Base-by-base conservation (phyloP, 768 basidiomycete genomes). In the Kwoniella dendrophila region DNA sequence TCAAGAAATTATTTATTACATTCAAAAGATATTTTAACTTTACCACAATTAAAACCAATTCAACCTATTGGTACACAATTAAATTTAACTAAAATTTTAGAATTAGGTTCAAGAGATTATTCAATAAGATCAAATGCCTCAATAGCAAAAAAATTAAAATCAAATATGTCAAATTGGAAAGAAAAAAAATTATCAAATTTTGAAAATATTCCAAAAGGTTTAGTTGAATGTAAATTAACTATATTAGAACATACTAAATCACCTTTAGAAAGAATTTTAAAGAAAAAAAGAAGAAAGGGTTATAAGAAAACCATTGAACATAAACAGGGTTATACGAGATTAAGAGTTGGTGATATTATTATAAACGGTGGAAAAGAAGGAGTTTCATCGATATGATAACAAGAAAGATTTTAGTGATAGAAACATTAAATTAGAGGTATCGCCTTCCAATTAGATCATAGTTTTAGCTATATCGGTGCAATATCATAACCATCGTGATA, bases 161-260 rank as follows among this genome's bases (percentile, higher is more conserved):
- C 62, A 36, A 22, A 32, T 14, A 56, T 73, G 32, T n/a, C n/a
- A n/a, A 32, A 65, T 32, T 66, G 59, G 51, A 56, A 65, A 32
- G 50, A 56, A 32, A 57, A 55, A 49, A 55, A 40, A 30, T 18
- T 53, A 65, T 24, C 10, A 30, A 57, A 12, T 57, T 65, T 64
- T 87, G 90, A 45, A 85, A 86, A 70, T 88, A 84, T 96, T 36
- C 85, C 90, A 0, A 73, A 84, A 4, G 81, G 83, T 57, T 82
- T 84, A 38, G 86, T 96, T 67, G 83, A 83, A 63, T 88, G 94
- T 40, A 83, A 88, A 67, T 88, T 93, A 18, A 96, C 91, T 22
- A 92, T 99, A n/a, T 81, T 98, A 47, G 96, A 99, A 80, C 95
- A 99, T 77, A 98, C 96, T 43, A 97, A 94, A 79, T 90, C 92